Base-by-base conservation (phyloP, 1,284 basidiomycete species). In the Vanrija sp. region DNA sequence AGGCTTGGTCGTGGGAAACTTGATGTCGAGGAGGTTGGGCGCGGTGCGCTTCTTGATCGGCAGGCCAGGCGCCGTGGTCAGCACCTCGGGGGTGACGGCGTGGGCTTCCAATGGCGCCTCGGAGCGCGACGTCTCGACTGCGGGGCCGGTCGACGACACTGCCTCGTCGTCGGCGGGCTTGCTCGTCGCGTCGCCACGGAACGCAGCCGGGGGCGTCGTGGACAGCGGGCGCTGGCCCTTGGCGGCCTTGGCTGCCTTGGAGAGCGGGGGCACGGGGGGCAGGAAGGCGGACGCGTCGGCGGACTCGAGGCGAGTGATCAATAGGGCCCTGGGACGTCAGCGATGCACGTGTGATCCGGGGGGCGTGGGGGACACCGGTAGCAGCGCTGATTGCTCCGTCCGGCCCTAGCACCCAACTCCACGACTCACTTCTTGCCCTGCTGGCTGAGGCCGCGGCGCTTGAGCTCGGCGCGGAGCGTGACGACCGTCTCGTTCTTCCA, bases 381-480 rank as follows among this genome's bases (percentile, higher is more conserved):
- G 15, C 22, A 4, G 10, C 19, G 23, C 5, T 6, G 8, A 14
- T 6, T 10, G 10, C 25, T 45, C 49, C 39, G 16, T 3, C 1
- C 20, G 6, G 4, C 12, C 3, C 22, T 12, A 4, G 22, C 22
- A 22, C 41, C 3, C 22, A 9, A 16, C 18, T 19, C 41, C 3
- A 23, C 12, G 22, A 60, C 71, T 60, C 55, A 74, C 72, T 74
- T 74, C 62, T 71, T 72, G 15, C 72, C 85, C 53, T 77, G 85
- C 84, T 79, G 75, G 45, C 84, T 79, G 22, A 90, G 75, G 47
- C 85, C 85, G 47, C 86, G 82, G 47, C 75, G 72, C 68, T 80
- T 86, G 44, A 85, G 81, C 71, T 88, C 84, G 52, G 80, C 78
- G 69, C 82, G 83, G 47, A 89, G 80, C 43, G 82, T 79, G 9